Conservation (phyloP, 2,329 filamentous ascomycete genomes). For the Sporothrix inflata region DNA sequence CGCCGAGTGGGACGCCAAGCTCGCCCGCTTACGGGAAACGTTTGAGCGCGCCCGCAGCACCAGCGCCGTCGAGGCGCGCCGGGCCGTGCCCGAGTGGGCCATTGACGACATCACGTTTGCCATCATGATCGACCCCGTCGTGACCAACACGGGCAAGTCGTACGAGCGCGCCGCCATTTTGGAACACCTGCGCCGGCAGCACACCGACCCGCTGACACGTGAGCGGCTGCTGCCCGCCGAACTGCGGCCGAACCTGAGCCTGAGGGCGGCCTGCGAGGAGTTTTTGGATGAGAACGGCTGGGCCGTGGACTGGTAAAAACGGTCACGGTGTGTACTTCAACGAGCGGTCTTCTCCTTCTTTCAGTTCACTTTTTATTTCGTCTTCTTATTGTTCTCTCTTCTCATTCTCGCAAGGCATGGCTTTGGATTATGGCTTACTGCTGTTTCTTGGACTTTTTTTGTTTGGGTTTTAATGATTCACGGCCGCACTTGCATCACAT, state of each 20-base stretch:
- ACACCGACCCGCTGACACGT: slow-evolving; percentile 81
- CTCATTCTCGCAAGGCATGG: not conserved
- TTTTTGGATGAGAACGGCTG: slow-evolving; percentile 87
- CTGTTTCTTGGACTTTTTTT: not conserved
- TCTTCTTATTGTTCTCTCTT: not conserved
- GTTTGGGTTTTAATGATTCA: not conserved
- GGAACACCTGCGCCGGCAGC: slow-evolving; percentile 77
- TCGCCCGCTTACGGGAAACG: slow-evolving; percentile 47
- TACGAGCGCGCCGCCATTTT: slow-evolving; percentile 87
- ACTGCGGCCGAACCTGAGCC: slow-evolving; percentile 76
- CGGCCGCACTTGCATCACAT: slow-evolving; percentile 15
- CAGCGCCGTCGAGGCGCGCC: slow-evolving; percentile 47
- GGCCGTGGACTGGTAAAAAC: slow-evolving; percentile 79
- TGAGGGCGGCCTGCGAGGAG: slow-evolving; percentile 71
- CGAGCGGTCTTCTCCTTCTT: not conserved
- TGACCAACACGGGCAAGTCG: slow-evolving; percentile 84
- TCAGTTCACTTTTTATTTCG: not conserved
- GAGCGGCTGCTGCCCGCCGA: slow-evolving; percentile 71
- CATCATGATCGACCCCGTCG: slow-evolving; percentile 72
- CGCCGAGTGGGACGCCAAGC: slow-evolving; percentile 54
- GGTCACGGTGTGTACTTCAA: not conserved
- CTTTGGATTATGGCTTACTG: not conserved
- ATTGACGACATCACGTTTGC: slow-evolving; percentile 77
- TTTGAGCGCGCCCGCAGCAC: slow-evolving; percentile 56
- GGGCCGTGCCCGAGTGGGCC: slow-evolving; percentile 73